Base-by-base conservation (phyloP, 257 asterid species). In the Fraxinus cuspidata region DNA sequence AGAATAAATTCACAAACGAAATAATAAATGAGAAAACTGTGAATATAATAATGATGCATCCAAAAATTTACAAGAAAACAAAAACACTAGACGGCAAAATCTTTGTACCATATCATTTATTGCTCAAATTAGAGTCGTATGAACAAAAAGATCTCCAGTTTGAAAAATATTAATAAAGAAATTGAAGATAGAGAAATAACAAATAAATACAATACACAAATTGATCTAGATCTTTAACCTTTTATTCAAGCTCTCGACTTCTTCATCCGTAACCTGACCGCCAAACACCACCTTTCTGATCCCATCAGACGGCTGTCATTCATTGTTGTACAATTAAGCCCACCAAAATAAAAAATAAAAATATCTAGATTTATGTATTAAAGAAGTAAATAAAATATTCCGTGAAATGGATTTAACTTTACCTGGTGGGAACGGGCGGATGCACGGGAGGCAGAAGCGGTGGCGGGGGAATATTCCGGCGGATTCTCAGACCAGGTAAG, bases 221-320 rank as follows among this genome's bases (percentile, higher is more conserved):
- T 3, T 42, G 13, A 49, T 78, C 53, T 74, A 83, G 90, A 85
- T 88, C 85, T 81, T 78, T 81, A 21, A 94, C 98, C 98, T 89
- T 80, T 88, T 94, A 82, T 94, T 94, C 90, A 94, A 84, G 88
- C 92, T 90, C 88, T 94, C 98, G 72, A 88, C 94, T 87, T 94
- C 98, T 77, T 94, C 98, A 82, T 94, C 97, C 9, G 98, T 94
- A 79, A 94, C 96, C 92, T 92, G 98, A 7, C 98, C 98, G 71
- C 98, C 98, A 82, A 94, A 94, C 83, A 94, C 96, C 84, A 92
- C 97, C 79, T 94, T 94, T 75, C 96, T 88, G 85, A 94, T 92
- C 84, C 97, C 97, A 88, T 94, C 97, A 7, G 97, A 92, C 38
- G 98, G 97, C 98, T 94, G 91, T 37, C 58, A 60, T 60, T 78